Conservation (phyloP, 495 filamentous ascomycete genomes). For the Aspergillus mulundensis region DNA sequence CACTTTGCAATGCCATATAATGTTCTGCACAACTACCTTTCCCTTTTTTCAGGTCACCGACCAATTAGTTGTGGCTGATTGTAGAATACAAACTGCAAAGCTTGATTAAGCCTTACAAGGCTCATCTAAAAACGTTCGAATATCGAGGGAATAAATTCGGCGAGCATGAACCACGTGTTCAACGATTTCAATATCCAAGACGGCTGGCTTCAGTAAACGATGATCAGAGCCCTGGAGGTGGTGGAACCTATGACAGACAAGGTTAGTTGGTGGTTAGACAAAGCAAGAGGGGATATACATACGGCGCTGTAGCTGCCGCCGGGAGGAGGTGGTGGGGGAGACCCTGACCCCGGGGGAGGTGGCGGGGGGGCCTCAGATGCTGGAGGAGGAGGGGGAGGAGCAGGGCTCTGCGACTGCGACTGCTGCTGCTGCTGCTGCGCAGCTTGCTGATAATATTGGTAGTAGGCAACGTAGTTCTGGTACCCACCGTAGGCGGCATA, state of each 20-base stretch:
- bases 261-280: not conserved
- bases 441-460: constrained; percentile 67
- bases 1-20: not conserved
- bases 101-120: not conserved
- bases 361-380: constrained; percentile 63
- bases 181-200: constrained; percentile 10
- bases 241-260: constrained; percentile 37
- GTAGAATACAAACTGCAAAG: constrained; percentile 6
- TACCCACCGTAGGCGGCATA: constrained; percentile 94
- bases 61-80: not conserved
- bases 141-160: not conserved
- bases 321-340: constrained; percentile 59
- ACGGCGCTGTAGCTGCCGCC: constrained; percentile 67
- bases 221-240: constrained; percentile 48
- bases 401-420: constrained; percentile 36
- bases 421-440: constrained; percentile 50
- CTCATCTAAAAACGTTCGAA: constrained; percentile 2
- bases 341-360: constrained; percentile 55
- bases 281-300: constrained; percentile 13
- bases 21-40: not conserved
- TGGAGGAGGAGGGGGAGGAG: constrained; percentile 60
- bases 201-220: not conserved
- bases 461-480: constrained; percentile 62
- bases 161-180: not conserved
- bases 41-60: not conserved